Conservation (phyloP, 345 rosid species). For the Hibiscus trionum region DNA sequence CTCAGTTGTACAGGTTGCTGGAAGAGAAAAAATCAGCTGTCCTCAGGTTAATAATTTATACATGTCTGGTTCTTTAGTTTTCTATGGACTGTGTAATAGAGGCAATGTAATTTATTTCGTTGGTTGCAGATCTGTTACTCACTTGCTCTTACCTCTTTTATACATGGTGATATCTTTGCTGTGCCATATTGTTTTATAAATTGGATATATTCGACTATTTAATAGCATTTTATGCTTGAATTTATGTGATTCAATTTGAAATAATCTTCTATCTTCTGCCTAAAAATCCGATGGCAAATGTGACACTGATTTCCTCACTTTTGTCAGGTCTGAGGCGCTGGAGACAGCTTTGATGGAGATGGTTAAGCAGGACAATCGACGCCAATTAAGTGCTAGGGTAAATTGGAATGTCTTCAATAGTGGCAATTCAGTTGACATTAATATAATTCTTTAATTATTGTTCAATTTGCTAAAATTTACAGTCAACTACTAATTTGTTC, state of each 20-base stretch:
- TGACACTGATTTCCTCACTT: conserved; percentile 13
- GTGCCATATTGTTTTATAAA: not conserved
- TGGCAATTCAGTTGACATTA: conserved; percentile 2
- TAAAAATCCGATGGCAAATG: not conserved
- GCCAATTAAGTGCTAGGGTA: conserved; percentile 95
- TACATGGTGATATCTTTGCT: not conserved
- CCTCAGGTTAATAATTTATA: conserved; percentile 53
- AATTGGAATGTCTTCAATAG: conserved; percentile 6
- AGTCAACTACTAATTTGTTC: not conserved
- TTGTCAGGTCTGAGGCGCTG: conserved; percentile 88
- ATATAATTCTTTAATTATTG: not conserved
- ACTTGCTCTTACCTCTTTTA: not conserved
- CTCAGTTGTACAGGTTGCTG: conserved; percentile 80
- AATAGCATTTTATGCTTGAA: not conserved
- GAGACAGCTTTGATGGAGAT: conserved; percentile 99
- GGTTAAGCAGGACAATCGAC: conserved; percentile 94
- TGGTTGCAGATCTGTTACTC: not conserved
- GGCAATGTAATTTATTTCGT: not conserved
- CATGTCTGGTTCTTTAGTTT: conserved; percentile 3
- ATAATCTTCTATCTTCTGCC: not conserved
- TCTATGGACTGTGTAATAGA: not conserved
- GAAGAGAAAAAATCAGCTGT: conserved; percentile 94
- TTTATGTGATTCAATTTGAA: not conserved
- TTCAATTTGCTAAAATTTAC: not conserved
- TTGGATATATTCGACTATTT: not conserved